A percentile compares a stretch with the other conserved stretches of the same genome.
Conservation (phyloP, 2,329 filamentous ascomycete species). For the Zasmidium cellare region DNA sequence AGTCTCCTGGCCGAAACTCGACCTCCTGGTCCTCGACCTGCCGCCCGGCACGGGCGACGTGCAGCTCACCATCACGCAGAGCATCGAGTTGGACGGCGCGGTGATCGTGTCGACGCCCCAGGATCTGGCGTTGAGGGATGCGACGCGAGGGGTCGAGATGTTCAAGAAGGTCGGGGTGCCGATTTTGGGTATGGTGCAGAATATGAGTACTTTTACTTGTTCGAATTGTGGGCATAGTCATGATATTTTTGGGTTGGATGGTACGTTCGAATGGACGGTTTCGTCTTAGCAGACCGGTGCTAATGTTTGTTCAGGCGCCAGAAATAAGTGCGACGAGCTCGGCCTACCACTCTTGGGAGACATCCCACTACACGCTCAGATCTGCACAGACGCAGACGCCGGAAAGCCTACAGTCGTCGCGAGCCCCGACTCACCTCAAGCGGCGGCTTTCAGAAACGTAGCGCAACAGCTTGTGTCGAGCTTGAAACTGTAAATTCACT, state of each 20-base stretch:
- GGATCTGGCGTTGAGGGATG: slow-evolving; percentile 87
- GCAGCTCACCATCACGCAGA: slow-evolving; percentile 94
- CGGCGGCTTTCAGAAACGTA: slow-evolving; percentile 63
- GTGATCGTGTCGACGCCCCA: slow-evolving; percentile 93
- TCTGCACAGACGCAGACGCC: slow-evolving; percentile 82
- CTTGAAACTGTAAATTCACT: slow-evolving; percentile 4
- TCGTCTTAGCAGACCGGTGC: no score
- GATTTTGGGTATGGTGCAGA: slow-evolving; percentile 84
- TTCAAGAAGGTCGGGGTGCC: slow-evolving; percentile 82
- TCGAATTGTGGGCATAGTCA: slow-evolving; percentile 53
- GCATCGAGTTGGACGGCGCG: slow-evolving; percentile 81
- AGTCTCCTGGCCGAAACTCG: slow-evolving; percentile 88
- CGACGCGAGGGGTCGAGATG: slow-evolving; percentile 87
- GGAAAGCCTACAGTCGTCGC: slow-evolving; percentile 89
- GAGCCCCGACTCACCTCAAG: slow-evolving; percentile 73
- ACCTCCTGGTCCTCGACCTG: slow-evolving; percentile 85
- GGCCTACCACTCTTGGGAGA: slow-evolving; percentile 81
- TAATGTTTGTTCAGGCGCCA: slow-evolving; percentile 54
- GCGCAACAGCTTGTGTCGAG: slow-evolving; percentile 19
- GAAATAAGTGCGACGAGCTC: slow-evolving; percentile 68
- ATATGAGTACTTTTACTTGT: slow-evolving; percentile 85
- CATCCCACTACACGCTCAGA: slow-evolving; percentile 80
- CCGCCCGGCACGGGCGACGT: slow-evolving; percentile 95
- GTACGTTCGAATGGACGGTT: slow-evolving; percentile 13
- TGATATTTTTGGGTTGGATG: slow-evolving; percentile 40